These are phyloP conservation scores for Cutaneotrichosporon cutaneum DNA, from an alignment of 1,284 basidiomycete genomes.

Conservation along the genomic window DNA sequence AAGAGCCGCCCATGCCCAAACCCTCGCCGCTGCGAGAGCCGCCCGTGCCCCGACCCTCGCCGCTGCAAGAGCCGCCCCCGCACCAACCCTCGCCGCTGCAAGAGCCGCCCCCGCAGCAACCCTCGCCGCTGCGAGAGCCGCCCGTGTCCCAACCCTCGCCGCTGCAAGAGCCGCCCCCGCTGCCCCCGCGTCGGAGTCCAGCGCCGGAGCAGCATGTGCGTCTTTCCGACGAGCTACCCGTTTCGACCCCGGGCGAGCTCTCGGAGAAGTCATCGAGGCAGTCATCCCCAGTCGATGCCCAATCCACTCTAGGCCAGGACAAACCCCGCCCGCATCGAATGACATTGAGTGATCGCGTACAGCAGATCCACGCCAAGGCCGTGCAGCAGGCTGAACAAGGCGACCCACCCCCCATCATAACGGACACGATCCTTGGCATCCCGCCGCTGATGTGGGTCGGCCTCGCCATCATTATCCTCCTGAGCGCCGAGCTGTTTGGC, in stretches of 20 bases:
- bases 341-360: neutral
- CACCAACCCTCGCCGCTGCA: too few species aligned
- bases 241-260: neutral
- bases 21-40: too few species aligned
- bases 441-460: neutral
- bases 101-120: too few species aligned
- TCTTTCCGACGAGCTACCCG: neutral
- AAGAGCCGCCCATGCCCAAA: too few species aligned
- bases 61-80: too few species aligned
- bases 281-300: neutral
- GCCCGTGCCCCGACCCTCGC: too few species aligned
- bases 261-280: neutral
- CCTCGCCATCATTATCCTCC: neutral
- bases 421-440: neutral
- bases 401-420: neutral
- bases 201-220: neutral
- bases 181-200: neutral
- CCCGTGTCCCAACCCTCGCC: neutral
- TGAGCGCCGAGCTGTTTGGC: slow-evolving; percentile 12
- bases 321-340: neutral
- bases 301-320: neutral
- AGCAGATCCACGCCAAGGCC: neutral
- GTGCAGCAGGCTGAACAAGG: neutral
- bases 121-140: neutral
- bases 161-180: neutral